Base-by-base conservation (phyloP, 257 asterid genomes). In the Nicotiana undulata region DNA sequence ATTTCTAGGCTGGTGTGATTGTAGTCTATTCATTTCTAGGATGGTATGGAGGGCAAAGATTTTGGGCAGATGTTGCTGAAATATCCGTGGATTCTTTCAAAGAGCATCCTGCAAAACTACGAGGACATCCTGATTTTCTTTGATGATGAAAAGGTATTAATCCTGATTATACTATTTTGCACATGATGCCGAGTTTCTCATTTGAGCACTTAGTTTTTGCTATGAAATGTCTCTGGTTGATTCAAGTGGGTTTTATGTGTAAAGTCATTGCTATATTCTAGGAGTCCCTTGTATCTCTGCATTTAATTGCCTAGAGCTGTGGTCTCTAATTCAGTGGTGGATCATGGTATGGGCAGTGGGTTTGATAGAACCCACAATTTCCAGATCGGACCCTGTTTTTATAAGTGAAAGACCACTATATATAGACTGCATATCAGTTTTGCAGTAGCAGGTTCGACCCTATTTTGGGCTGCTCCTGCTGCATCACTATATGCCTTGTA, bases 81-180 rank as follows among this genome's bases (percentile, higher is more conserved):
- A 89, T 93, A 95, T 86, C 99, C 99, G 6, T 95, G 99, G 99
- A 90, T 95, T 90, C 89, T 95, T 79, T 92, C 97, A 52, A 76
- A 86, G 64, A 88, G 96, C 84, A 84, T 93, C 80, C 86, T 86
- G 84, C 88, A 86, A 77, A 95, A 95, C 91, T 85, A 83, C 59
- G 88, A 89, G 84, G 86, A 88, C 80, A 84, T 91, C 79, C 86
- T 92, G 74, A 80, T 79, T 81, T 88, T 91, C 85, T 88, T 95
- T 81, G 89, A 89, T 75, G 84, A 81, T 78, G 94, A 89, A 87
- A 92, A 93, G 98, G 99, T 95, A 90, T 60, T 24, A 61, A 22
- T 26, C 61, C 44, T 15, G 44, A 6, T 46, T 46, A 24, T 56
- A 24, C 26, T 46, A 24, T 49, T 74, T 24, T 44, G 77, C 34